These are phyloP conservation scores for Pichia pseudocactophila DNA, from an alignment of 805 yeast genomes.

Conservation along the genomic window DNA sequence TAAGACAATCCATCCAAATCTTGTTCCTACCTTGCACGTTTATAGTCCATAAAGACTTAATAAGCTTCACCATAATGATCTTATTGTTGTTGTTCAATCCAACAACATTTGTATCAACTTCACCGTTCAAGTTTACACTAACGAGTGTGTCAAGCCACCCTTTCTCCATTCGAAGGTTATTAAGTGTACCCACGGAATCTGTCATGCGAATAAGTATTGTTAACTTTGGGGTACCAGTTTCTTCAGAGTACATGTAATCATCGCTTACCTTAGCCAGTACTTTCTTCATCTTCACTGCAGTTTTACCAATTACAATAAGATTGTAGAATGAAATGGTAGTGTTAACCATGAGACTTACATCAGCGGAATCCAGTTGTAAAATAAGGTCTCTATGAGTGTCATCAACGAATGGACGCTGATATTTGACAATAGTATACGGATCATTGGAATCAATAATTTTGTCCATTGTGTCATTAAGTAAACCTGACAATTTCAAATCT, in stretches of 20 bases:
- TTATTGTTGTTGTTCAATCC: neutral
- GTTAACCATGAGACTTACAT: constrained; percentile 26
- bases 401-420: constrained; percentile 42
- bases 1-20: constrained; percentile 22
- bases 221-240: constrained; percentile 11
- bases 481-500: constrained; percentile 37
- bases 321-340: constrained; percentile 23
- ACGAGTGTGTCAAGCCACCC: constrained; percentile 21
- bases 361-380: constrained; percentile 32
- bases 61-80: constrained; percentile 34
- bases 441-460: constrained; percentile 5
- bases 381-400: constrained; percentile 29
- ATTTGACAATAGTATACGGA: constrained; percentile 22
- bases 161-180: constrained; percentile 22
- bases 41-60: constrained; percentile 36
- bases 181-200: constrained; percentile 18
- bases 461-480: constrained; percentile 13
- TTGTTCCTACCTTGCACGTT: constrained; percentile 13
- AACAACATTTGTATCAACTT: no score
- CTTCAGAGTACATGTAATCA: constrained; percentile 22
- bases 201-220: constrained; percentile 16
- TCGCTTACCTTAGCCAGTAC: constrained; percentile 17
- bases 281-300: constrained; percentile 19
- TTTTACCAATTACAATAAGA: constrained; percentile 17
- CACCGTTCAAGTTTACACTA: constrained; percentile 12